Evolutionary conservation across 1,139 yeast genomes (phyloP).

Genomic region (Blastobotrys aristatus): DNA sequence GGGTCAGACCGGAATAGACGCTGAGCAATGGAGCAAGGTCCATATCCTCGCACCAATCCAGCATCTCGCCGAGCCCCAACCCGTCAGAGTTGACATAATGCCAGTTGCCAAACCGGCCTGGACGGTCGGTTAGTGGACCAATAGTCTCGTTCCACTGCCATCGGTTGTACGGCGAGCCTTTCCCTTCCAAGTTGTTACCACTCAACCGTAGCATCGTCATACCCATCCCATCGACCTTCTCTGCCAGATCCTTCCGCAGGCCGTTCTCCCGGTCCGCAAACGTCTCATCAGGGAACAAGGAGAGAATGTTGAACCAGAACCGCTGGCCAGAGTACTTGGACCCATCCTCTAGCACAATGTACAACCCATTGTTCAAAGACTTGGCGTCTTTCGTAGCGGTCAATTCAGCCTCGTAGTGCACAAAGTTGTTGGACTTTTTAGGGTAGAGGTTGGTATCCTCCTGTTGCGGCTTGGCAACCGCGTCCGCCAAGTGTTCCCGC

Average conservation of each 20-base stretch:
- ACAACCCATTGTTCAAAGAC: conserved; percentile 6
- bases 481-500: neutral
- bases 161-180: conserved; percentile 2
- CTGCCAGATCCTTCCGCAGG: conserved; percentile 8
- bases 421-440: conserved; percentile 5
- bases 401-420: conserved; percentile 10
- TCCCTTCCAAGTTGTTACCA: conserved; percentile 11
- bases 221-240: conserved; percentile 4
- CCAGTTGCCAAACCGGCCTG: conserved; percentile 11
- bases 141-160: conserved; percentile 13
- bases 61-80: conserved; percentile 7
- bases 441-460: conserved; percentile 8
- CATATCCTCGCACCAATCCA: conserved; percentile 14
- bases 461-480: conserved; percentile 7
- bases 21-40: conserved; percentile 8
- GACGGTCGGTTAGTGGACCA: conserved; percentile 10
- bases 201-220: conserved; percentile 10
- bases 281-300: conserved; percentile 11
- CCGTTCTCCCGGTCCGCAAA: conserved; percentile 13
- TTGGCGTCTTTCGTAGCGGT: conserved; percentile 3
- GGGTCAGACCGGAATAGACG: conserved; percentile 9
- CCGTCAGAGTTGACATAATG: conserved; percentile 10
- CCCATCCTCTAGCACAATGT: conserved; percentile 8
- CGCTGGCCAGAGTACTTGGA: neutral
- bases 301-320: conserved; percentile 11